Conservation (phyloP, 1,284 basidiomycete species). For the Farysia itapuensis region DNA sequence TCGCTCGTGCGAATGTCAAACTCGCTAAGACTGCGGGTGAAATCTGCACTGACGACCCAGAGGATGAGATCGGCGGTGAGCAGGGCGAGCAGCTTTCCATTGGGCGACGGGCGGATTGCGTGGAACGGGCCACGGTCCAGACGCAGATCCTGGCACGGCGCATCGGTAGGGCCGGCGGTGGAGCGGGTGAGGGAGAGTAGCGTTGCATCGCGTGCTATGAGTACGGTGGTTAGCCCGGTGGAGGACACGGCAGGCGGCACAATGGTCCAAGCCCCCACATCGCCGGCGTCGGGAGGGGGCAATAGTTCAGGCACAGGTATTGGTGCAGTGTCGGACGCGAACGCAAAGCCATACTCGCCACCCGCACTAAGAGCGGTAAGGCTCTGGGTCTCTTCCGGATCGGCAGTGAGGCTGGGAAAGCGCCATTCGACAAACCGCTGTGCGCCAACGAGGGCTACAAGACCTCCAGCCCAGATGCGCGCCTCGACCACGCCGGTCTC, state of each 20-base stretch:
- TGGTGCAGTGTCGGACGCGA: conserved; percentile 11
- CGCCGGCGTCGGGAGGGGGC: conserved; percentile 7
- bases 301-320: conserved; percentile 13
- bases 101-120: conserved; percentile 83
- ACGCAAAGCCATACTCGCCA: conserved; percentile 23
- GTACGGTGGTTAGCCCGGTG: conserved; percentile 24
- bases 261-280: conserved; percentile 35
- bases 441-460: conserved; percentile 80
- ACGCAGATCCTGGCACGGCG: conserved; percentile 61
- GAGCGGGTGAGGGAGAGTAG: conserved; percentile 34
- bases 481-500: conserved; percentile 83
- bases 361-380: conserved; percentile 14
- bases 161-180: conserved; percentile 22
- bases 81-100: conserved; percentile 87
- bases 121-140: conserved; percentile 84
- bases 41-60: conserved; percentile 91
- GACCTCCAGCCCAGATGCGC: conserved; percentile 77
- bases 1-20: conserved; percentile 63
- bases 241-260: conserved; percentile 20
- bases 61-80: conserved; percentile 73
- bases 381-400: conserved; percentile 27
- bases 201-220: conserved; percentile 25
- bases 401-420: conserved; percentile 72
- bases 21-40: conserved; percentile 83
- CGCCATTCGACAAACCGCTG: conserved; percentile 73